These are phyloP conservation scores for Daedaleopsis nitida DNA, from an alignment of 768 basidiomycete genomes.

Conservation along the genomic window DNA sequence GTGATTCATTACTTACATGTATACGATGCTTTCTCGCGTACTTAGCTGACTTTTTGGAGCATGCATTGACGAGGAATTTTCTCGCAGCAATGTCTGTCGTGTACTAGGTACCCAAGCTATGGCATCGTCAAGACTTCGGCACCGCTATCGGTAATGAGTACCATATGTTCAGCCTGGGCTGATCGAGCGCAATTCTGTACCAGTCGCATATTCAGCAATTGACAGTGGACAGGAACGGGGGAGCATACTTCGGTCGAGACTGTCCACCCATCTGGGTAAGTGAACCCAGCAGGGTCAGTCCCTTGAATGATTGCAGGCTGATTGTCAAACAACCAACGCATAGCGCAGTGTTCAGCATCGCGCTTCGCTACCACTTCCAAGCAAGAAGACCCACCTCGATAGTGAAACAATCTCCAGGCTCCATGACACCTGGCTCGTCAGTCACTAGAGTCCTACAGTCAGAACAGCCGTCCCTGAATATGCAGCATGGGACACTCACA, in stretches of 20 bases:
- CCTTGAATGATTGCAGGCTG: slow-evolving; percentile 84
- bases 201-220: background rate
- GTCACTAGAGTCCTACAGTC: slow-evolving; percentile 53
- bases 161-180: slow-evolving; percentile 88
- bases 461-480: background rate
- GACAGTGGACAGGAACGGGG: background rate
- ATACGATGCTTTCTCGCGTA: background rate
- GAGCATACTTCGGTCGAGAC: slow-evolving; percentile 76
- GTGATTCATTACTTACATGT: background rate
- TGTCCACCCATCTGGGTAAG: slow-evolving; percentile 94
- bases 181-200: slow-evolving; percentile 74
- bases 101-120: background rate
- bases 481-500: slow-evolving; percentile 42
- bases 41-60: background rate
- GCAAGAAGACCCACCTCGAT: slow-evolving; percentile 63
- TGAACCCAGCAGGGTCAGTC: slow-evolving; percentile 61
- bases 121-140: slow-evolving; percentile 71
- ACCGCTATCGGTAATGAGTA: slow-evolving; percentile 78
- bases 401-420: slow-evolving; percentile 87
- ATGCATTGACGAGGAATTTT: too few species aligned
- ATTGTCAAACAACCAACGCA: background rate
- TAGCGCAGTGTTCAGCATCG: background rate
- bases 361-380: background rate
- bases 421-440: slow-evolving; percentile 80
- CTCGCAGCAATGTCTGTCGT: too few species aligned